Evolutionary conservation across 164 flowering plant species (phyloP).

Genomic region (Berberis vulgaris): DNA sequence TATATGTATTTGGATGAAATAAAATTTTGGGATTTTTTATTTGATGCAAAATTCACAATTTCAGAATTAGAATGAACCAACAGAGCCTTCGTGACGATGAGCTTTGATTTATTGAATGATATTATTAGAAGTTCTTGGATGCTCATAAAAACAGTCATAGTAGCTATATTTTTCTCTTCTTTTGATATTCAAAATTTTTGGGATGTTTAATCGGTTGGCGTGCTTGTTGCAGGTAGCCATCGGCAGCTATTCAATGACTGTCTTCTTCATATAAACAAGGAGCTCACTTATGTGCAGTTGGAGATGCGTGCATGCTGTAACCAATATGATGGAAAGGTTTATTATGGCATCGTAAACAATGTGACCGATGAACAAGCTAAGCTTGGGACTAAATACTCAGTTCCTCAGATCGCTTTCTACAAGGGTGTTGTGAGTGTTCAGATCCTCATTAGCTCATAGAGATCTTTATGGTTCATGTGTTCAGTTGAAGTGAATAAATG

Average conservation of each 20-base stretch:
- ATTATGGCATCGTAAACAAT: constrained; percentile 81
- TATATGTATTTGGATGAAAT: too few species aligned
- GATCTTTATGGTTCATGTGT: too few species aligned
- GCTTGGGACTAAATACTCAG: constrained; percentile 77
- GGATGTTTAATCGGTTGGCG: background rate
- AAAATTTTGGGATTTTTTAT: too few species aligned
- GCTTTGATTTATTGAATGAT: too few species aligned
- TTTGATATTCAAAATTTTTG: background rate
- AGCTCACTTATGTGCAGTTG: constrained; percentile 63
- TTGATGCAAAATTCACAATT: too few species aligned
- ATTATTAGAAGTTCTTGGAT: too few species aligned
- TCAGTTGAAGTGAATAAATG: too few species aligned
- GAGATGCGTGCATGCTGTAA: constrained; percentile 82
- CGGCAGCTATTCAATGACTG: constrained; percentile 45
- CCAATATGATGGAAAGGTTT: constrained; percentile 70
- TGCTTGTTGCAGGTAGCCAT: constrained; percentile 31
- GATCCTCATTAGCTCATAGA: too few species aligned
- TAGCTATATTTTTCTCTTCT: background rate
- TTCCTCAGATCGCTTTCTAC: constrained; percentile 81
- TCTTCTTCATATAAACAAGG: constrained; percentile 67
- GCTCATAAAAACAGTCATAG: background rate
- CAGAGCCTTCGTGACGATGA: too few species aligned
- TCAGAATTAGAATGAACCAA: too few species aligned
- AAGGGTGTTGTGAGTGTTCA: constrained; percentile 62
- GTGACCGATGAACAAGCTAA: constrained; percentile 90